These are phyloP conservation scores for Dentipellis sp. DNA, from an alignment of 768 basidiomycete species.

Conservation along the genomic window DNA sequence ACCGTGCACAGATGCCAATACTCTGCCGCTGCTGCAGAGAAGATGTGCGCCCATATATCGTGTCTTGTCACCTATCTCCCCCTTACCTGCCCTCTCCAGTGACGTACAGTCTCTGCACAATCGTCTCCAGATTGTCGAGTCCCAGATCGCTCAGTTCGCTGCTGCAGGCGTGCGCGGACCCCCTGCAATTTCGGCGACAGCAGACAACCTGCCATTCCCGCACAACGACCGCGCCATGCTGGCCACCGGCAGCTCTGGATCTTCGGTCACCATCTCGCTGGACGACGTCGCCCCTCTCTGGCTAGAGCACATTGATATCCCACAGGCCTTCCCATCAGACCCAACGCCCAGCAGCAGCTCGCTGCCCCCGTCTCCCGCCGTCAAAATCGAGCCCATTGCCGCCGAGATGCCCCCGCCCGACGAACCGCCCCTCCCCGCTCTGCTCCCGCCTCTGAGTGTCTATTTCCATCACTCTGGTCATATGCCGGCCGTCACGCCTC, in stretches of 20 bases:
- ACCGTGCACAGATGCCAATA: slow-evolving; percentile 66
- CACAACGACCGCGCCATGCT: slow-evolving; percentile 31
- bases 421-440: slow-evolving; percentile 15
- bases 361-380: slow-evolving; percentile 10
- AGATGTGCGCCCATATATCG: slow-evolving; percentile 46
- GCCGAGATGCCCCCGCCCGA: slow-evolving; percentile 7
- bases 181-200: slow-evolving; percentile 1
- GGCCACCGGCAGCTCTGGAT: slow-evolving; percentile 29
- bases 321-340: slow-evolving; percentile 18
- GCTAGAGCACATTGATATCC: slow-evolving; percentile 41
- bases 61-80: neutral
- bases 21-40: slow-evolving; percentile 77
- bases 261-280: slow-evolving; percentile 42
- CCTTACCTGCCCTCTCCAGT: slow-evolving; percentile 23
- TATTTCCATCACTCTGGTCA: slow-evolving; percentile 15
- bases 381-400: slow-evolving; percentile 11
- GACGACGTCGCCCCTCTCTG: slow-evolving; percentile 53
- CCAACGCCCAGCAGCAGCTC: slow-evolving; percentile 7
- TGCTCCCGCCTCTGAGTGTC: slow-evolving; percentile 5
- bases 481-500: slow-evolving; percentile 26
- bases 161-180: slow-evolving; percentile 14
- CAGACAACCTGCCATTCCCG: slow-evolving; percentile 15
- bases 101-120: slow-evolving; percentile 82
- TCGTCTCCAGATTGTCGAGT: slow-evolving; percentile 63
- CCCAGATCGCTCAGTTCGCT: slow-evolving; percentile 38